phyloP scores from a whole-genome alignment of 257 asterid genomes.

The Capsicum rhomboideum region DNA sequence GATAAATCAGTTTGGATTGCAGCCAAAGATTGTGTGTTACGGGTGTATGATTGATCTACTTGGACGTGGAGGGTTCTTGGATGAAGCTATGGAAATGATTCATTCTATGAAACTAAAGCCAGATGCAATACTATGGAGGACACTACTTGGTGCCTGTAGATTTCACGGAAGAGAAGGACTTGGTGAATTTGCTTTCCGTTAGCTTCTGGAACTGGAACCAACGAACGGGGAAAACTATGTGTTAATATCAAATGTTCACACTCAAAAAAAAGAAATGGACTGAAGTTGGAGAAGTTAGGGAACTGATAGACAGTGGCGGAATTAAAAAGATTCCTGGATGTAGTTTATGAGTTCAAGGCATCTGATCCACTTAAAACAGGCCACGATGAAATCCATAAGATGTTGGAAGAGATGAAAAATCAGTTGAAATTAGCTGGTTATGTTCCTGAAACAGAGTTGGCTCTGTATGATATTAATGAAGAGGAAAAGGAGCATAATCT shows the following conservation, averaged over 20 bases:
- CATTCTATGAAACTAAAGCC: slow-evolving; percentile 4
- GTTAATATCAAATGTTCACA: slow-evolving; percentile 21
- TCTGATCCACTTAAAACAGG: slow-evolving; percentile 19
- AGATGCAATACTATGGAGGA: slow-evolving; percentile 23
- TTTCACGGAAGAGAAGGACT: slow-evolving; percentile 20
- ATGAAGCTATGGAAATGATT: slow-evolving; percentile 17
- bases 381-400: slow-evolving; percentile 2
- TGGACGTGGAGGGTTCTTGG: slow-evolving; percentile 26
- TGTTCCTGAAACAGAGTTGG: slow-evolving; percentile 2
- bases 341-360: slow-evolving; percentile 15
- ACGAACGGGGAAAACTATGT: slow-evolving; percentile 19
- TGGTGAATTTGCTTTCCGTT: slow-evolving; percentile 15
- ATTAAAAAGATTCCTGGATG: slow-evolving; percentile 22
- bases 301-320: slow-evolving; percentile 6
- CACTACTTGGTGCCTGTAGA: slow-evolving; percentile 30
- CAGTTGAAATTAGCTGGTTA: slow-evolving; percentile 20
- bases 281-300: slow-evolving; percentile 20
- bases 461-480: slow-evolving; percentile 23
- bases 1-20: slow-evolving; percentile 11
- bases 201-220: slow-evolving; percentile 20
- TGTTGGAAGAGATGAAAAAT: slow-evolving; percentile 17
- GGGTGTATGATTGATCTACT: slow-evolving; percentile 32
- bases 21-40: slow-evolving; percentile 20
- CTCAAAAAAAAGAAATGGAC: slow-evolving; percentile 20
- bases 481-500: slow-evolving; percentile 26